Conservation (phyloP, 2,329 filamentous ascomycete genomes). For the Pseudophaeomoniella oleicola region DNA sequence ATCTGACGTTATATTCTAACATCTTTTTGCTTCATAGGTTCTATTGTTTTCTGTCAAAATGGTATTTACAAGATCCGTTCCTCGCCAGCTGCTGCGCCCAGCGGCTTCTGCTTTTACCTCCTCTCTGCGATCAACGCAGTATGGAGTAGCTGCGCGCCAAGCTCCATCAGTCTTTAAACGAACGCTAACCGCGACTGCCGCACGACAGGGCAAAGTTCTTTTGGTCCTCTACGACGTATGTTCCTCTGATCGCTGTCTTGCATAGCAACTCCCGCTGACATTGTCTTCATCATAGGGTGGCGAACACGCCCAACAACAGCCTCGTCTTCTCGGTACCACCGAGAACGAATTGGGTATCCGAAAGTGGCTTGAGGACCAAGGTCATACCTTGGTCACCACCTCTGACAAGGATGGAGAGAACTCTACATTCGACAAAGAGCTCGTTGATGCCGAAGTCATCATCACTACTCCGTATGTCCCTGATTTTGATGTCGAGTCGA, state of each 20-base stretch:
- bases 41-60: constrained; percentile 25
- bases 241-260: constrained; percentile 2
- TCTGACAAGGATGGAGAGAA: constrained; percentile 92
- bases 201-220: constrained; percentile 85
- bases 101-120: constrained; percentile 14
- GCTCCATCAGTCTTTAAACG: constrained; percentile 18
- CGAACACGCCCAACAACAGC: constrained; percentile 78
- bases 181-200: constrained; percentile 50
- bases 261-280: not conserved
- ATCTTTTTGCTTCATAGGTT: not conserved
- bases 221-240: constrained; percentile 78
- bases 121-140: constrained; percentile 27
- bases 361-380: constrained; percentile 94
- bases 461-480: constrained; percentile 80
- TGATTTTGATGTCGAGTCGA: not conserved
- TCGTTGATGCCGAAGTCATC: constrained; percentile 95
- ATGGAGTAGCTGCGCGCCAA: constrained; percentile 23
- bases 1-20: no score
- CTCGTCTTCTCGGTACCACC: constrained; percentile 79
- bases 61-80: constrained; percentile 50
- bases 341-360: constrained; percentile 97
- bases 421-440: constrained; percentile 88
- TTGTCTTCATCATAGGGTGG: constrained; percentile 37
- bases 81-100: constrained; percentile 31
- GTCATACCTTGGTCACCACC: constrained; percentile 91